Evolutionary conservation across 2,329 filamentous ascomycete species (phyloP).

Genomic region (Verticillium nonalfalfae): DNA sequence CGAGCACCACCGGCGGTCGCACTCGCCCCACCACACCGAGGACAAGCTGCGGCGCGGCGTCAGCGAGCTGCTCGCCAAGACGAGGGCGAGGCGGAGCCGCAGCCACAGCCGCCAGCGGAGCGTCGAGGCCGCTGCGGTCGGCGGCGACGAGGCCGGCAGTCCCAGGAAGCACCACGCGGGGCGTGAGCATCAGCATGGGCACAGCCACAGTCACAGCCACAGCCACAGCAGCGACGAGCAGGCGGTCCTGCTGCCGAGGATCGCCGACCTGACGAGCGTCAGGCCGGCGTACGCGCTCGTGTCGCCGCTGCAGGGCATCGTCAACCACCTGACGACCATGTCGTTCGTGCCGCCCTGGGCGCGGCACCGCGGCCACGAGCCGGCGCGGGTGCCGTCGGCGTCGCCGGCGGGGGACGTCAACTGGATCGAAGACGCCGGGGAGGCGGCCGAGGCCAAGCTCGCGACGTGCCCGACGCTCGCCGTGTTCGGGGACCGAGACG

Average conservation of each 20-base stretch:
- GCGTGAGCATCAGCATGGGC: not conserved
- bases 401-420: slow-evolving; percentile 3
- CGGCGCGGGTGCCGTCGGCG: not conserved
- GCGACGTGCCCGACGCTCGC: slow-evolving; percentile 56
- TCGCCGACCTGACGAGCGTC: slow-evolving; percentile 27
- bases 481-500: slow-evolving; percentile 69
- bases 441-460: slow-evolving; percentile 46
- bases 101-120: not conserved
- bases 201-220: not conserved
- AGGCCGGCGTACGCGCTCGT: slow-evolving; percentile 56
- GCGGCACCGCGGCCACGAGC: slow-evolving; percentile 12
- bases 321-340: slow-evolving; percentile 57
- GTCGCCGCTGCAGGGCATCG: slow-evolving; percentile 57
- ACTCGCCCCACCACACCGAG: slow-evolving; percentile 40
- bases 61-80: slow-evolving; percentile 37
- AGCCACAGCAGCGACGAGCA: slow-evolving; percentile 4
- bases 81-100: slow-evolving; percentile 19
- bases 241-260: slow-evolving; percentile 19
- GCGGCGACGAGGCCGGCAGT: not conserved
- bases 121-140: slow-evolving; percentile 4
- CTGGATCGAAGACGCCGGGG: slow-evolving; percentile 13
- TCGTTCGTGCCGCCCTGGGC: slow-evolving; percentile 36
- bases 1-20: slow-evolving; percentile 21
- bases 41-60: slow-evolving; percentile 41
- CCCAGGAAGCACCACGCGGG: not conserved